phyloP scores from a whole-genome alignment of 2,329 filamentous ascomycete genomes.

The Aureobasidium melanogenum region DNA sequence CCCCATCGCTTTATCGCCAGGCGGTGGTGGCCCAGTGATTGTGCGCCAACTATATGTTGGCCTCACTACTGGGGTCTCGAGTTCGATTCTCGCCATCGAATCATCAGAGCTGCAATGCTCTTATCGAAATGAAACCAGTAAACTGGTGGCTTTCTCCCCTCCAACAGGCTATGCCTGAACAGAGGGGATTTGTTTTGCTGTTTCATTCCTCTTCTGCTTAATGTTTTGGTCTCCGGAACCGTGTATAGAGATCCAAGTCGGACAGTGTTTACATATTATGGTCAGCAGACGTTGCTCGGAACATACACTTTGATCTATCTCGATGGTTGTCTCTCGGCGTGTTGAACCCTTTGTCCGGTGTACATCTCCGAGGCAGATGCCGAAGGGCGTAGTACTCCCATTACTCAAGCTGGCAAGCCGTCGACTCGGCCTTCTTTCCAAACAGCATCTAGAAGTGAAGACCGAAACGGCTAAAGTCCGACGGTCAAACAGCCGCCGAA shows the following conservation, averaged over 20 bases:
- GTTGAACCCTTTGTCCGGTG: background rate
- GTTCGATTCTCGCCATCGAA: background rate
- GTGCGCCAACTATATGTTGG: background rate
- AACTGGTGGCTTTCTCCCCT: background rate
- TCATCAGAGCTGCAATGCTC: background rate
- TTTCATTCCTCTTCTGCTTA: background rate
- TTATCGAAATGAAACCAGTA: background rate
- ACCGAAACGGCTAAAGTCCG: background rate
- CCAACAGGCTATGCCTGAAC: background rate
- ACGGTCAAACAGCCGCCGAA: constrained; percentile 1
- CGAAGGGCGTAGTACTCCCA: background rate
- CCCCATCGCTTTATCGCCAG: background rate
- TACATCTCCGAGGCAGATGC: background rate
- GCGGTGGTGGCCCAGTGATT: background rate
- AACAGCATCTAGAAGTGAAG: background rate
- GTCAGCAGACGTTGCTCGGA: background rate
- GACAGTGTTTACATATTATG: background rate
- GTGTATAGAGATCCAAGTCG: background rate
- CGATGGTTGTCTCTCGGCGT: background rate
- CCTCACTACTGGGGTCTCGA: background rate
- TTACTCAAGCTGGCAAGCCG: background rate
- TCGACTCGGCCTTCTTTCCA: background rate
- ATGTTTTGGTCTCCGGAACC: background rate
- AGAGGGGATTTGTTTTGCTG: background rate
- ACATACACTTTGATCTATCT: background rate